These are phyloP conservation scores for Rhizomucor pusillus DNA, from an alignment of 371 early-diverging fungal species.

Conservation along the genomic window DNA sequence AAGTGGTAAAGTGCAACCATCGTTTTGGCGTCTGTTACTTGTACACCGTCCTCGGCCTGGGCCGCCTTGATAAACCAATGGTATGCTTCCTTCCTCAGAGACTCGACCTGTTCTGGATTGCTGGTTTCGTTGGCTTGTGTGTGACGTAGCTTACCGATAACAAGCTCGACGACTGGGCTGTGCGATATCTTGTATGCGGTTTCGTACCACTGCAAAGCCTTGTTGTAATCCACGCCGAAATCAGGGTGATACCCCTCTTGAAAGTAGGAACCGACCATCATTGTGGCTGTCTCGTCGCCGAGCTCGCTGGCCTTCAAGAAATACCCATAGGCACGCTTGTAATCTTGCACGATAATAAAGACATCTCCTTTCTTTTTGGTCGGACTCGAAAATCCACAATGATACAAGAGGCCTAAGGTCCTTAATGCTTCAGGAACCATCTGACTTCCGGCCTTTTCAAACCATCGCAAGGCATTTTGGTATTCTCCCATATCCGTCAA, in stretches of 20 bases:
- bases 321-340: constrained; percentile 16
- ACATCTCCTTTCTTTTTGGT: not conserved
- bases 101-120: not conserved
- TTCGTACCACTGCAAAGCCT: constrained; percentile 22
- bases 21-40: constrained; percentile 15
- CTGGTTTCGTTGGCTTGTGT: constrained; percentile 7
- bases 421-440: constrained; percentile 11
- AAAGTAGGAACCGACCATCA: constrained; percentile 27
- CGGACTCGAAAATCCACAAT: constrained; percentile 13
- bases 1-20: constrained; percentile 29
- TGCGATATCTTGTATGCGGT: constrained; percentile 10
- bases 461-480: constrained; percentile 24
- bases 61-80: constrained; percentile 12
- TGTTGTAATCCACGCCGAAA: constrained; percentile 7
- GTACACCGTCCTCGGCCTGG: constrained; percentile 4
- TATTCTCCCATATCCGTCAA: constrained; percentile 19
- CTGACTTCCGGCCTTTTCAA: constrained; percentile 15
- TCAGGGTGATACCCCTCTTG: constrained; percentile 18
- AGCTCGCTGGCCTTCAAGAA: constrained; percentile 16
- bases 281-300: constrained; percentile 13
- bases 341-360: constrained; percentile 8
- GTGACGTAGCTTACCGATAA: constrained; percentile 20
- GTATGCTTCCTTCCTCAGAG: constrained; percentile 14
- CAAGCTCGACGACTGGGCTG: constrained; percentile 14
- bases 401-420: constrained; percentile 15